Percentiles rank a stretch among this genome's conserved stretches.
These are phyloP conservation scores for Penicillium sp. DNA, from an alignment of 2,329 filamentous ascomycete species.

Conservation along the genomic window DNA sequence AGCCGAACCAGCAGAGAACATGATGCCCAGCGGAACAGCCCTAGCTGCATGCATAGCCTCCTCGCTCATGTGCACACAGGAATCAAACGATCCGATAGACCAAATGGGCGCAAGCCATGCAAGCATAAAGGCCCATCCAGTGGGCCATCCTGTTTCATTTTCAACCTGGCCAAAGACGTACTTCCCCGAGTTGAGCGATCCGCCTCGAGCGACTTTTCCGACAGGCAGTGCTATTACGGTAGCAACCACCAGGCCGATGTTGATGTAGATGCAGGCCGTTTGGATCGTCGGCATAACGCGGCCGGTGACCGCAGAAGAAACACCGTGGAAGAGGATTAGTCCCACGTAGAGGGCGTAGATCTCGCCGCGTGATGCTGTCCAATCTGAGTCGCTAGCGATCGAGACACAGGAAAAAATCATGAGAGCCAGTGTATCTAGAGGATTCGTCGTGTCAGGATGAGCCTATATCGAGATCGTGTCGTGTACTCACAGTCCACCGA, in stretches of 20 bases:
- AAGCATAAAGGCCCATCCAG: constrained; percentile 61
- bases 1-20: constrained; percentile 46
- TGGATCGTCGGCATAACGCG: constrained; percentile 63
- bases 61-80: constrained; percentile 62
- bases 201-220: constrained; percentile 41
- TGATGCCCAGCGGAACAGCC: constrained; percentile 48
- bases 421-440: constrained; percentile 31
- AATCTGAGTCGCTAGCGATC: constrained; percentile 58
- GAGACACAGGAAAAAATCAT: constrained; percentile 57
- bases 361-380: constrained; percentile 57
- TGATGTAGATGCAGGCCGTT: constrained; percentile 57
- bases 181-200: constrained; percentile 35
- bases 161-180: constrained; percentile 59
- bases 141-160: constrained; percentile 61
- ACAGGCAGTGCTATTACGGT: constrained; percentile 61
- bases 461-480: too few relatives aligned
- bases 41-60: constrained; percentile 62
- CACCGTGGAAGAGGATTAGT: constrained; percentile 56
- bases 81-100: constrained; percentile 58
- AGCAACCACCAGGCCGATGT: constrained; percentile 57
- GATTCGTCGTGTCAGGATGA: neutral
- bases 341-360: constrained; percentile 61
- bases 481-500: constrained; percentile 57
- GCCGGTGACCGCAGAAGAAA: constrained; percentile 55
- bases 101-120: constrained; percentile 64